Evolutionary conservation across 176 grass and related monocot species (phyloP).

Genomic region (Puya raimondii): DNA sequence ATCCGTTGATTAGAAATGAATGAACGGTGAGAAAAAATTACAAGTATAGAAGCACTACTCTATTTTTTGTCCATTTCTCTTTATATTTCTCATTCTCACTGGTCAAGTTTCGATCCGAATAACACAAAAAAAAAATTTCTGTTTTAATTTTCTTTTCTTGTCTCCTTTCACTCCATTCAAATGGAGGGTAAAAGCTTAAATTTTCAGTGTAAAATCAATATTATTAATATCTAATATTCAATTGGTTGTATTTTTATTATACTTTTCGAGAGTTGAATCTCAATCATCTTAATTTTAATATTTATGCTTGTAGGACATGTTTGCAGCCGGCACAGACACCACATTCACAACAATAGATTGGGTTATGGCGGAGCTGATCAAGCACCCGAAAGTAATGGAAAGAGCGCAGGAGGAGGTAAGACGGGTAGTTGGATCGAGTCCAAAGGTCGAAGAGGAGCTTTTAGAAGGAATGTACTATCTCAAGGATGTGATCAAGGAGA

Average conservation of each 20-base stretch:
- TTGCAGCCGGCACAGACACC: constrained; percentile 28
- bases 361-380: constrained; percentile 43
- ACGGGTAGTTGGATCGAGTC: not conserved
- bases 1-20: no score
- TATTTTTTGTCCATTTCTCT: no score
- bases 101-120: no score
- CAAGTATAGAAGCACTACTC: no score
- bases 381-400: constrained; percentile 35
- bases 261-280: no score
- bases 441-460: constrained; percentile 8
- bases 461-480: constrained; percentile 19
- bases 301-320: constrained; percentile 29
- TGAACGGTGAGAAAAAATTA: no score
- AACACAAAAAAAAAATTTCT: no score
- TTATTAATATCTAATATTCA: no score
- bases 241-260: no score
- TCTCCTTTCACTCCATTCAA: not conserved
- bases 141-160: no score
- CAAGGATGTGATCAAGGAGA: constrained; percentile 35
- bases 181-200: not conserved
- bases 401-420: constrained; percentile 27
- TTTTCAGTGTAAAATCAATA: not conserved
- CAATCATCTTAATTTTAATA: not conserved
- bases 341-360: constrained; percentile 29
- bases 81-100: no score